These are phyloP conservation scores for Kodamaea leandrae DNA, from an alignment of 805 yeast genomes.

Conservation along the genomic window DNA sequence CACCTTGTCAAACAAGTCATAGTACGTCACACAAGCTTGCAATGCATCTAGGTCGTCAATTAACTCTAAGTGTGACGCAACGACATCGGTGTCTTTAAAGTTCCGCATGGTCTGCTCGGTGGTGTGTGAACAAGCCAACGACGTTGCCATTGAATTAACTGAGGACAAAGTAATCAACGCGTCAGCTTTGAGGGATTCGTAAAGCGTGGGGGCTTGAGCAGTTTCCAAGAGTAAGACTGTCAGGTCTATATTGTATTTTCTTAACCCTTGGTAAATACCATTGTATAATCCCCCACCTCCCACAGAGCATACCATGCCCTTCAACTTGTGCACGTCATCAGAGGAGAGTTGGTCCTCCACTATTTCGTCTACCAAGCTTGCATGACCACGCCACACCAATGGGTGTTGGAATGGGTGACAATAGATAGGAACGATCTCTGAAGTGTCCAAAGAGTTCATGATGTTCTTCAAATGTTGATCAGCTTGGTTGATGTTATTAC, in stretches of 20 bases:
- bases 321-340: slow-evolving; percentile 24
- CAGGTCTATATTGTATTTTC: slow-evolving; percentile 29
- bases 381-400: slow-evolving; percentile 54
- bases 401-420: slow-evolving; percentile 57
- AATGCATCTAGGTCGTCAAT: slow-evolving; percentile 56
- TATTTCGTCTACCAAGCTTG: slow-evolving; percentile 47
- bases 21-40: slow-evolving; percentile 48
- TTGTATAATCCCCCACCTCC: slow-evolving; percentile 61
- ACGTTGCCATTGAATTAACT: slow-evolving; percentile 56
- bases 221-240: slow-evolving; percentile 53
- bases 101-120: slow-evolving; percentile 49
- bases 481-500: slow-evolving; percentile 50
- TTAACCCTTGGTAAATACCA: slow-evolving; percentile 48
- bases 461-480: slow-evolving; percentile 39
- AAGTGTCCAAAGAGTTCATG: slow-evolving; percentile 17
- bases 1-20: slow-evolving; percentile 48
- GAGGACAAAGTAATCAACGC: slow-evolving; percentile 43
- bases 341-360: slow-evolving; percentile 23
- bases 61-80: slow-evolving; percentile 21
- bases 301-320: slow-evolving; percentile 51
- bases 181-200: slow-evolving; percentile 47
- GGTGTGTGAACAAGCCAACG: slow-evolving; percentile 61
- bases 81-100: slow-evolving; percentile 16
- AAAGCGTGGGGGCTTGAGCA: slow-evolving; percentile 58
- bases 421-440: slow-evolving; percentile 37